phyloP scores from a whole-genome alignment of 1,284 basidiomycete genomes.

The Abortiporus biennis region DNA sequence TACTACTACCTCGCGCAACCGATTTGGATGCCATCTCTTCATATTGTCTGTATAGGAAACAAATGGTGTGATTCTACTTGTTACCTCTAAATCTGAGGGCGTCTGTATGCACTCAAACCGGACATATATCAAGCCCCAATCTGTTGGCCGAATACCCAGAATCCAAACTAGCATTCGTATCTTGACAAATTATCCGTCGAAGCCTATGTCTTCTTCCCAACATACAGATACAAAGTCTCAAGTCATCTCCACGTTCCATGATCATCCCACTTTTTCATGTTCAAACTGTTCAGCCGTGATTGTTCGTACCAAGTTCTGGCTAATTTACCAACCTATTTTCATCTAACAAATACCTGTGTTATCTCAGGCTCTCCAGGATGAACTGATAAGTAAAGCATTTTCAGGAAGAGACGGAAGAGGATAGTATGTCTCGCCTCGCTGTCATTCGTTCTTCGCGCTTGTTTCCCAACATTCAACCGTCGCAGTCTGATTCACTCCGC shows the following conservation, averaged over 20 bases:
- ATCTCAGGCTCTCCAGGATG: constrained; percentile 74
- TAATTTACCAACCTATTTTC: background rate
- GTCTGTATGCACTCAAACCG: too few species aligned
- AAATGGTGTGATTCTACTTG: too few species aligned
- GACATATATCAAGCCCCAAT: too few species aligned
- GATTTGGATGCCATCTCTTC: too few species aligned
- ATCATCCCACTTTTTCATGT: constrained; percentile 58
- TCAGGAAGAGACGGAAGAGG: constrained; percentile 81
- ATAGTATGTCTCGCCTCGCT: constrained; percentile 45
- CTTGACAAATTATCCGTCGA: too few species aligned
- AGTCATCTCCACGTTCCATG: constrained; percentile 50
- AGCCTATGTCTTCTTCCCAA: constrained; percentile 6
- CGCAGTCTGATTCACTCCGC: constrained; percentile 72
- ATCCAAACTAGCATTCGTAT: too few species aligned
- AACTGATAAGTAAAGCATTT: constrained; percentile 82
- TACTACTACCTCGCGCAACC: too few species aligned
- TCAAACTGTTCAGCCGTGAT: constrained; percentile 60
- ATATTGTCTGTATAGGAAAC: too few species aligned
- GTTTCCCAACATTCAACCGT: background rate
- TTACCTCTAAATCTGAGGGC: too few species aligned
- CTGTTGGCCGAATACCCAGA: too few species aligned
- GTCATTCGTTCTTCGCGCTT: background rate
- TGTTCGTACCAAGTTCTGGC: constrained; percentile 31
- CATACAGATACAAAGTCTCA: constrained; percentile 40
- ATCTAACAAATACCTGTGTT: background rate